phyloP scores from a whole-genome alignment of 2,329 filamentous ascomycete species.

The Trichoderma oligosporum region DNA sequence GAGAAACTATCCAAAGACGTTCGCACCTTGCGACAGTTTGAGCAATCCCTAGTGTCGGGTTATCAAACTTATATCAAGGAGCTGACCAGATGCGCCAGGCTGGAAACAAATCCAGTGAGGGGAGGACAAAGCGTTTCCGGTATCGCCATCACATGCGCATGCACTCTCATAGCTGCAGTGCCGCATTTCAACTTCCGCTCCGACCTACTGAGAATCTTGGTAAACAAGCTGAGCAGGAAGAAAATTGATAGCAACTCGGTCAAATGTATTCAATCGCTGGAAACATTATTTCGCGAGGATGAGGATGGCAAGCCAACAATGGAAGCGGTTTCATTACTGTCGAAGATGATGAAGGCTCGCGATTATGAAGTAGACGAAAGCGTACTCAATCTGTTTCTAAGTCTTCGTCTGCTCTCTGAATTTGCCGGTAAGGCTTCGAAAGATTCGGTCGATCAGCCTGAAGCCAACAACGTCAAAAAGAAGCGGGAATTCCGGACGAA shows the following conservation, averaged over 20 bases:
- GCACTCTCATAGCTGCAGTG: constrained; percentile 72
- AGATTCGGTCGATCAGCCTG: constrained; percentile 61
- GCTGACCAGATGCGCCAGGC: constrained; percentile 64
- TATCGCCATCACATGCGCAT: constrained; percentile 81
- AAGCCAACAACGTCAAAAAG: constrained; percentile 42
- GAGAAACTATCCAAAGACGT: constrained; percentile 92
- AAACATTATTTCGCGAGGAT: constrained; percentile 78
- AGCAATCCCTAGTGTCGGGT: constrained; percentile 78
- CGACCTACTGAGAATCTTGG: constrained; percentile 82
- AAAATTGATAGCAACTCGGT: constrained; percentile 69
- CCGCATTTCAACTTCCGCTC: constrained; percentile 96
- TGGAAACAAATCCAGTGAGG: constrained; percentile 39
- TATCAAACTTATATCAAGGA: constrained; percentile 83
- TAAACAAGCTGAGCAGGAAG: constrained; percentile 74
- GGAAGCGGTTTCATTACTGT: constrained; percentile 77
- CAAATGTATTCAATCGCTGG: constrained; percentile 73
- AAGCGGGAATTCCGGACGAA: constrained; percentile 88
- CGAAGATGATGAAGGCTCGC: constrained; percentile 92
- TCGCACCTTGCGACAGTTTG: constrained; percentile 73
- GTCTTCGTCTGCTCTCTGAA: constrained; percentile 81
- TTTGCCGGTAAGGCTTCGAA: constrained; percentile 80
- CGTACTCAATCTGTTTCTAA: constrained; percentile 85
- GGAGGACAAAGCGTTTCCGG: constrained; percentile 56
- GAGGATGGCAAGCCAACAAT: constrained; percentile 86
- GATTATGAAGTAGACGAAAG: constrained; percentile 80